Percentiles rank a stretch among this genome's conserved stretches.
Conservation (phyloP, 2,329 filamentous ascomycete genomes). For the Ophiocordyceps polyrhachis-furcata region DNA sequence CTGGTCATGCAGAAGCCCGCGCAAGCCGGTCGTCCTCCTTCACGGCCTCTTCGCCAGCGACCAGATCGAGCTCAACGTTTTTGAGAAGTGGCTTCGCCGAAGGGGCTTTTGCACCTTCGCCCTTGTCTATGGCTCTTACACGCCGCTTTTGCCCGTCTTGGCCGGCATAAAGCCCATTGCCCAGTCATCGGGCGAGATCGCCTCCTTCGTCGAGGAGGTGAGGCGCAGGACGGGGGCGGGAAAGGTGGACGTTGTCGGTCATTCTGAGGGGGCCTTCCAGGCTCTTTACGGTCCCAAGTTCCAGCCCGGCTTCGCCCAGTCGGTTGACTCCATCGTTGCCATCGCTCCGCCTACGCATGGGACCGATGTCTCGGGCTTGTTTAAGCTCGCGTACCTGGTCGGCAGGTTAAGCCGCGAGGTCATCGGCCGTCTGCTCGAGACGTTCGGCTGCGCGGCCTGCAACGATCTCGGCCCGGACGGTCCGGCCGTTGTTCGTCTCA, state of each 20-base stretch:
- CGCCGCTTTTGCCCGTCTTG: slow-evolving; percentile 4
- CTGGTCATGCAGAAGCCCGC: slow-evolving; percentile 3
- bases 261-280: slow-evolving; percentile 8
- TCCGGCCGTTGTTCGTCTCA: slow-evolving; percentile 2
- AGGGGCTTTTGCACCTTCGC: slow-evolving; percentile 7
- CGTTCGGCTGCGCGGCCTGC: slow-evolving; percentile 4
- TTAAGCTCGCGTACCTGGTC: slow-evolving; percentile 3
- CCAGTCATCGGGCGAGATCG: slow-evolving; percentile 5
- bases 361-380: slow-evolving; percentile 5
- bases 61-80: slow-evolving; percentile 5
- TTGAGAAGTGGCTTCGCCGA: slow-evolving; percentile 5
- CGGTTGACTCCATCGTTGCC: slow-evolving; percentile 6
- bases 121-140: slow-evolving; percentile 6
- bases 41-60: slow-evolving; percentile 7
- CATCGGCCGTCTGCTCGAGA: not conserved
- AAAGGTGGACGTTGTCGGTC: slow-evolving; percentile 8
- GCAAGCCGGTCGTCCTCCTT: slow-evolving; percentile 7
- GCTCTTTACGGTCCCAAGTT: slow-evolving; percentile 7
- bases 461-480: slow-evolving; percentile 3
- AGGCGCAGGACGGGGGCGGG: slow-evolving; percentile 4
- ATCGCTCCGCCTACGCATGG: slow-evolving; percentile 8
- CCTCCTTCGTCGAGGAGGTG: slow-evolving; percentile 5
- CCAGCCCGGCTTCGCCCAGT: slow-evolving; percentile 1
- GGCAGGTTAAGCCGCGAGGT: not conserved
- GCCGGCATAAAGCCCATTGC: slow-evolving; percentile 6